Evolutionary conservation across 1,284 basidiomycete species (phyloP).

Genomic region (Stereum hirsutum): DNA sequence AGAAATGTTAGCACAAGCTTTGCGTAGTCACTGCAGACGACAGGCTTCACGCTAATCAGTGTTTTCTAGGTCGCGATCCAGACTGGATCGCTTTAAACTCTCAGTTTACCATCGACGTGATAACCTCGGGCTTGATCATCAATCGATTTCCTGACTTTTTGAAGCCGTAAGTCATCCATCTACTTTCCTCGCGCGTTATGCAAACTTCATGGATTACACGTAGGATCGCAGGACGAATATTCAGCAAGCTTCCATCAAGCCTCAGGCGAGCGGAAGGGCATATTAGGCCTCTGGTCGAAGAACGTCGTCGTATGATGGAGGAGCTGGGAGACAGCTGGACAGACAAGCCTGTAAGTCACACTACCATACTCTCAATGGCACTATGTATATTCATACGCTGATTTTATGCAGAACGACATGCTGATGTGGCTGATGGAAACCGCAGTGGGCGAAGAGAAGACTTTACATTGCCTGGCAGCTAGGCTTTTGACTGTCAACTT

Average conservation of each 20-base stretch:
- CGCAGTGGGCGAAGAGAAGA: slow-evolving; percentile 21
- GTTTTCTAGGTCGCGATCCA: slow-evolving; percentile 26
- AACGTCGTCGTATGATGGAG: slow-evolving; percentile 18
- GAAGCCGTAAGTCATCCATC: slow-evolving; percentile 28
- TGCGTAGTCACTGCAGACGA: too few relatives aligned
- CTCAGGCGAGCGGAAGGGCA: slow-evolving; percentile 15
- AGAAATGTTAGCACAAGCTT: slow-evolving; percentile 23
- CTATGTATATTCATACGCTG: too few relatives aligned
- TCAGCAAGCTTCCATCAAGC: slow-evolving; percentile 15
- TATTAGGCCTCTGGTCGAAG: slow-evolving; percentile 26
- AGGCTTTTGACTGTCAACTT: slow-evolving; percentile 28
- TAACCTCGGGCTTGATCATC: slow-evolving; percentile 18
- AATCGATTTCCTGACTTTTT: slow-evolving; percentile 27
- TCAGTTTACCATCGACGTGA: slow-evolving; percentile 20
- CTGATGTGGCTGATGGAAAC: slow-evolving; percentile 37
- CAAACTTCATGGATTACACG: too few relatives aligned
- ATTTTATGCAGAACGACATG: slow-evolving; percentile 27
- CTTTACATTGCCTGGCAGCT: slow-evolving; percentile 19
- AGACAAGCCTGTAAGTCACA: slow-evolving; percentile 20
- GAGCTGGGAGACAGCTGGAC: slow-evolving; percentile 25
- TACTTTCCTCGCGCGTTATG: background rate
- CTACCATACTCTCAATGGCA: too few relatives aligned
- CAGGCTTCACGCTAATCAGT: too few relatives aligned
- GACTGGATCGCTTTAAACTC: slow-evolving; percentile 28
- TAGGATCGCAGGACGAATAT: slow-evolving; percentile 15